Evolutionary conservation across 176 grass and related monocot genomes (phyloP).

Genomic region (Paspalum vaginatum): DNA sequence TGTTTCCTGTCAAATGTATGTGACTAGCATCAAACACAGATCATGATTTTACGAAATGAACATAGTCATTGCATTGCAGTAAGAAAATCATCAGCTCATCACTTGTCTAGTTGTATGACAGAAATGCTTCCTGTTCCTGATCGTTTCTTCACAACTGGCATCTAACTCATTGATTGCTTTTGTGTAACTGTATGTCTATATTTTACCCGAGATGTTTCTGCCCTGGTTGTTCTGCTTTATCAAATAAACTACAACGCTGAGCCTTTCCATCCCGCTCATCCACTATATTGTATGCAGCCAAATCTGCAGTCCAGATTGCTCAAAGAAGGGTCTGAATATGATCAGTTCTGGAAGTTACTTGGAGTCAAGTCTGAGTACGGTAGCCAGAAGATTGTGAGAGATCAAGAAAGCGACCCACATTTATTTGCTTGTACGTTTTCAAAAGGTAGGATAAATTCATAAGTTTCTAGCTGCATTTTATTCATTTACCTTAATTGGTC

Average conservation of each 20-base stretch:
- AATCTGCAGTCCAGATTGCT: constrained; percentile 93
- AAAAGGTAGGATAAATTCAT: constrained; percentile 62
- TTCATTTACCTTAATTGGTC: constrained; percentile 17
- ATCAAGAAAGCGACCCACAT: constrained; percentile 87
- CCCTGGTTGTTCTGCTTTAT: constrained; percentile 14
- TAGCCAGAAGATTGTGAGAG: constrained; percentile 80
- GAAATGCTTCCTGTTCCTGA: constrained; percentile 13
- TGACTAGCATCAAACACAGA: constrained; percentile 2
- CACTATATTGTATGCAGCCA: constrained; percentile 58
- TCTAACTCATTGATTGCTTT: constrained; percentile 15
- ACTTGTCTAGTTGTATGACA: neutral
- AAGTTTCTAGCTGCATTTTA: constrained; percentile 9
- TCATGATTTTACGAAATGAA: constrained; percentile 3
- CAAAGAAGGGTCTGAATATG: constrained; percentile 94
- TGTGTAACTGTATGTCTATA: constrained; percentile 27
- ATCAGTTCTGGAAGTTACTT: constrained; percentile 93
- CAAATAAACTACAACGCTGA: constrained; percentile 11
- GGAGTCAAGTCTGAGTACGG: constrained; percentile 91
- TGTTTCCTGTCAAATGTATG: constrained; percentile 8
- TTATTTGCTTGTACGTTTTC: constrained; percentile 88
- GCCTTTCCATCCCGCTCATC: constrained; percentile 28
- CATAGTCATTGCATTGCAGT: constrained; percentile 11
- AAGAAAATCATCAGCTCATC: neutral
- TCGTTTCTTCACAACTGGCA: constrained; percentile 17
- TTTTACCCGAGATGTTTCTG: constrained; percentile 17